Base-by-base conservation (phyloP, 805 yeast genomes). In the Pichia occidentalis region DNA sequence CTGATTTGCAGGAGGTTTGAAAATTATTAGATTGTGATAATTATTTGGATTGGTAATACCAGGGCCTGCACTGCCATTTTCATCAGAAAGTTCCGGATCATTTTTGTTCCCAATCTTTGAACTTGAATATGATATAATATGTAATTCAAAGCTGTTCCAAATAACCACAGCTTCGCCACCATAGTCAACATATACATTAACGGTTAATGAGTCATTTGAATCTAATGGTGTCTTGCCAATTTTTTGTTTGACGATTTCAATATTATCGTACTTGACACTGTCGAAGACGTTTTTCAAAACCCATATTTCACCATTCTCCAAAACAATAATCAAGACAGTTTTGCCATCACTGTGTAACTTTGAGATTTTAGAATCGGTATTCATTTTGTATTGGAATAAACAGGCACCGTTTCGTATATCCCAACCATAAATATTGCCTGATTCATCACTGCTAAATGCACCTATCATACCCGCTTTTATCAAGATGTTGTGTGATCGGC, bases 351-450 rank as follows among this genome's bases (percentile, higher is more conserved):
- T 50, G n/a, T 46, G 52, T 3, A 59, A 44, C 16, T 50, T 48
- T 12, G 49, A 30, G 2, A 59, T 47, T 12, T 26, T 36, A 14
- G 16, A 13, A 30, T 14, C 14, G 18, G 14, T 30, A 13, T 27
- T 26, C 6, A 32, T 13, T 10, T 28, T 24, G 14, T 16, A 19
- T 7, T 24, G 24, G 23, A 34, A 36, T 3, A 42, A 12, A 25
- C 39, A 32, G 3, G 28, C 33, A 9, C 51, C 51, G 3, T 34
- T 45, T 30, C 50, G 54, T 4, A 53, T 34, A 46, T 62, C 64
- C 66, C 66, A 62, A 3, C 53, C 55, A 7, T 45, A 42, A 13
- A 62, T 13, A 12, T 30, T 36, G 1, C 65, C 65, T 13, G 41
- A 36, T 24, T 49, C 52, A 43, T 59, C 63, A 2, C 57, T 59